Evolutionary conservation across 768 basidiomycete species (phyloP), one percentile per base, ranked within the genome.

Genomic region (Multifurca ochricompacta): DNA sequence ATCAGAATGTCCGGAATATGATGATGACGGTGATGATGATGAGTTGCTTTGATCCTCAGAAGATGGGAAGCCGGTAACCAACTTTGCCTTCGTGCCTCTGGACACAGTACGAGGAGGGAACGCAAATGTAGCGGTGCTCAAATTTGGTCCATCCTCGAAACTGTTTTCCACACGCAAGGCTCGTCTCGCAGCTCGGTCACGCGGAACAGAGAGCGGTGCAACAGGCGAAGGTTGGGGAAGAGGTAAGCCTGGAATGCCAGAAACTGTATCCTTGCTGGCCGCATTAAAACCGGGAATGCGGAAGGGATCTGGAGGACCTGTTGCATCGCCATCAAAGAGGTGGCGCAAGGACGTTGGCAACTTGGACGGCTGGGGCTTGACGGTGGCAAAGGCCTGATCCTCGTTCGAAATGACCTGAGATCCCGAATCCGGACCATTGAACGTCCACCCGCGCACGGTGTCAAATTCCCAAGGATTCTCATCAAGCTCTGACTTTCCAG

Each of bases 311-410:
- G 70, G 64, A 27, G 67, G 19, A 18, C 60, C 48, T n/a, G 66
- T 62, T 14, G 60, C 54, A 9, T 75, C 78, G 41, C 82, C 78
- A 52, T 87, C 86, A 66, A 96, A 96, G 9, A 96, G 72, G 34
- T 76, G 72, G 0, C 91, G 85, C 3, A 94, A 73, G 0, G 88
- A 92, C 1, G 83, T 81, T 2, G 92, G 91, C 10, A 92, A 64
- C 43, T 75, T 73, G 14, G 76, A 74, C n/a, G 74, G 60, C 36
- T 69, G 63, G 0, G 79, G 76, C 13, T 80, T 76, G 28, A 83
- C 67, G 21, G 82, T 85, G 16, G 73, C 61, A 50, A 73, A 70
- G 16, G 27, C 37, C 7, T 41, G 45, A 14, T 55, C 48, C 13
- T 50, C 58, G 25, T 32, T 44, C 42, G 21, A 36, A 45, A 41